Base-by-base conservation (phyloP, 2,329 filamentous ascomycete genomes). In the Beauveria pseudobassiana region DNA sequence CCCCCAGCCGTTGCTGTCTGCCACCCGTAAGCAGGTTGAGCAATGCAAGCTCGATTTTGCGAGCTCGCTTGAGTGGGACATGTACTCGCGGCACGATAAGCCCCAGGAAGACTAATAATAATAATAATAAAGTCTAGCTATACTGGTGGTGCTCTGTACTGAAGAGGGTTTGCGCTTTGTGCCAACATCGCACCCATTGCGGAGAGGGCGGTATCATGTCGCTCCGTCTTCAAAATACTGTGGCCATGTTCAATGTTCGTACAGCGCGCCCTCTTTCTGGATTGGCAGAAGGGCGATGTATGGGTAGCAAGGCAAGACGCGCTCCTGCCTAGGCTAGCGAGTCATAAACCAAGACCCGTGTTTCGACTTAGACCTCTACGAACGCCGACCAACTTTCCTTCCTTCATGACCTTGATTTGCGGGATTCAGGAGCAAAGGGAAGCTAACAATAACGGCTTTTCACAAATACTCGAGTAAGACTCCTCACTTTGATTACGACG, bases 81-180 rank as follows among this genome's bases (percentile, higher is more conserved):
- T 85, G 80, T 87, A 85, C 70, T 84, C 82, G 55, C 74, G 83
- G 38, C 82, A 86, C 67, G 79, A 86, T 69, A 80, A 80, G 70
- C 80, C 80, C 1, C 69, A 72, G 3, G 75, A 77, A 48, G 62
- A 66, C 38, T 66, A 64, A 53, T 24, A 3, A 24, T 24, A 24
- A 24, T 24, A 24, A 24, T 24, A 24, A 53, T 16, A 7, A 42
- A 4, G 12, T 9, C 26, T 30, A 38, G 22, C 18, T 24, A 40
- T 26, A n/a, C 18, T 6, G 16, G 24, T 40, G n/a, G 9, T 34
- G n/a, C 5, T 20, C n/a, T 24, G 34, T 22, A 38, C 5, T 22
- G 46, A 20, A 5, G 24, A 20, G 5, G 34, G 12, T 5, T 38
- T 28, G 40, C 20, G 20, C 20, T 42, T 20, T 53, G 16, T 43